Percentiles rank a stretch among this genome's conserved stretches.
Evolutionary conservation across 2,329 filamentous ascomycete genomes (phyloP).

Genomic region (Pseudocercospora crystallina): DNA sequence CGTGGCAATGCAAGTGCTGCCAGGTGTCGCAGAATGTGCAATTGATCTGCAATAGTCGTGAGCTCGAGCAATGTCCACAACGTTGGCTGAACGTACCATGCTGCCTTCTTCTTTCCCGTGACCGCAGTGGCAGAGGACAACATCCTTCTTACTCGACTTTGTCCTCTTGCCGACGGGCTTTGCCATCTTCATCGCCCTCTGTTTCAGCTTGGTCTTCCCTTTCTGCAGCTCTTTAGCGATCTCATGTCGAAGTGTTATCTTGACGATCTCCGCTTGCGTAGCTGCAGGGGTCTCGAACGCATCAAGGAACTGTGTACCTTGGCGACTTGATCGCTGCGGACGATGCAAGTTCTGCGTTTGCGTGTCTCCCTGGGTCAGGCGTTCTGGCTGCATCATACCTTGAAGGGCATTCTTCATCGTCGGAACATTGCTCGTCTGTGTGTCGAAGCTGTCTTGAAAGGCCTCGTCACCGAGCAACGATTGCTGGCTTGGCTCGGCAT

Average conservation of each 20-base stretch:
- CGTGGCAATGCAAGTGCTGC: slow-evolving; percentile 51
- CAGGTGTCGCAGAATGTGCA: slow-evolving; percentile 46
- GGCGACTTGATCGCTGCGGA: slow-evolving; percentile 1
- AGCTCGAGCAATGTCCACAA: background rate
- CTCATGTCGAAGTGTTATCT: slow-evolving; percentile 17
- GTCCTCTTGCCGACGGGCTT: slow-evolving; percentile 9
- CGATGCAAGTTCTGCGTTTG: slow-evolving; percentile 24
- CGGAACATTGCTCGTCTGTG: slow-evolving; percentile 25
- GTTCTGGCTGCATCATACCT: slow-evolving; percentile 31
- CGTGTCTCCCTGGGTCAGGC: slow-evolving; percentile 35
- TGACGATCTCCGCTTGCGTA: background rate
- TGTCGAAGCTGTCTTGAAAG: slow-evolving; percentile 16
- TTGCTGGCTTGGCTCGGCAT: too few species aligned
- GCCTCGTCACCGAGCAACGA: too few species aligned
- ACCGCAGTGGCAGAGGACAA: slow-evolving; percentile 45
- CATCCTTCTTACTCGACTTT: slow-evolving; percentile 12
- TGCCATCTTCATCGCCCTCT: slow-evolving; percentile 18
- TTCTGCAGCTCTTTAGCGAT: slow-evolving; percentile 10
- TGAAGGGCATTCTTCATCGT: slow-evolving; percentile 27
- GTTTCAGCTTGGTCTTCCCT: slow-evolving; percentile 14
- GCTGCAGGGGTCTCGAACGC: background rate
- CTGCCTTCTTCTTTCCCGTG: slow-evolving; percentile 39
- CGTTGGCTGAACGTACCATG: slow-evolving; percentile 39
- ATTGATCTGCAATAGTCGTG: slow-evolving; percentile 37
- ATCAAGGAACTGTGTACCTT: background rate